A percentile compares a stretch with the other conserved stretches of the same genome.
Conservation (phyloP, 306 rosid genomes). For the Begonia masoniana region DNA sequence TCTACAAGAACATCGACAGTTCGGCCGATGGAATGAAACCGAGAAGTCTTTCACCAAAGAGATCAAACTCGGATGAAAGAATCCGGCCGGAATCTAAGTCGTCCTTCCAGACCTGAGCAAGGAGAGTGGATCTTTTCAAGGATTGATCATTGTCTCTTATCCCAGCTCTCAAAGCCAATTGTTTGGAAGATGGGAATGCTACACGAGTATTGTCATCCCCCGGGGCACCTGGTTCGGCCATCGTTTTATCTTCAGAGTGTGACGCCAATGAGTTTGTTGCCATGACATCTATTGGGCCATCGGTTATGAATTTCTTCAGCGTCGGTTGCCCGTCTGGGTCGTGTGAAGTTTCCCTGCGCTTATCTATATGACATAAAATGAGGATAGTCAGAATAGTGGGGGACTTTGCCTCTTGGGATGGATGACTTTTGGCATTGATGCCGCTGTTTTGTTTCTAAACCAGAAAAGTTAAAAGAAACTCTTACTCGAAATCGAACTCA, state of each 20-base stretch:
- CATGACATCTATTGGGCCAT: conserved; percentile 35
- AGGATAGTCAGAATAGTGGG: too few relatives aligned
- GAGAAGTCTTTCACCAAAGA: conserved; percentile 57
- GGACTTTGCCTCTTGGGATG: too few relatives aligned
- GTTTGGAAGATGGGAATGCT: conserved; percentile 30
- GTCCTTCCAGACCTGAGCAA: conserved; percentile 86
- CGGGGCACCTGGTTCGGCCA: conserved; percentile 33
- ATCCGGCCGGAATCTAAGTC: conserved; percentile 55
- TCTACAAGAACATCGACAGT: conserved; percentile 34
- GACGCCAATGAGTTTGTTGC: conserved; percentile 63
- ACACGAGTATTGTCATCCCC: conserved; percentile 28
- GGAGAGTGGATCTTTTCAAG: conserved; percentile 20
- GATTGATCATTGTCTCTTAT: conserved; percentile 24
- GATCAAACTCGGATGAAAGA: conserved; percentile 40
- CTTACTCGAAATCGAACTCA: conserved; percentile 29
- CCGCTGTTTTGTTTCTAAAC: neutral
- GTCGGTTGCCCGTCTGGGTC: conserved; percentile 59
- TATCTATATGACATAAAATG: conserved; percentile 24
- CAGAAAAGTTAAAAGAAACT: conserved; percentile 11
- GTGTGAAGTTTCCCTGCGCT: conserved; percentile 64
- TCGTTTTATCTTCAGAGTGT: conserved; percentile 36
- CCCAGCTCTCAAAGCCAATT: conserved; percentile 22
- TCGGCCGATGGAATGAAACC: conserved; percentile 54
- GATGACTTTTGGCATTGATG: too few relatives aligned
- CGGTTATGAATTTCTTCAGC: conserved; percentile 46